A percentile compares a stretch with the other conserved stretches of the same genome.
These are phyloP conservation scores for Xylaria cubensis DNA, from an alignment of 495 filamentous ascomycete species.

Conservation along the genomic window DNA sequence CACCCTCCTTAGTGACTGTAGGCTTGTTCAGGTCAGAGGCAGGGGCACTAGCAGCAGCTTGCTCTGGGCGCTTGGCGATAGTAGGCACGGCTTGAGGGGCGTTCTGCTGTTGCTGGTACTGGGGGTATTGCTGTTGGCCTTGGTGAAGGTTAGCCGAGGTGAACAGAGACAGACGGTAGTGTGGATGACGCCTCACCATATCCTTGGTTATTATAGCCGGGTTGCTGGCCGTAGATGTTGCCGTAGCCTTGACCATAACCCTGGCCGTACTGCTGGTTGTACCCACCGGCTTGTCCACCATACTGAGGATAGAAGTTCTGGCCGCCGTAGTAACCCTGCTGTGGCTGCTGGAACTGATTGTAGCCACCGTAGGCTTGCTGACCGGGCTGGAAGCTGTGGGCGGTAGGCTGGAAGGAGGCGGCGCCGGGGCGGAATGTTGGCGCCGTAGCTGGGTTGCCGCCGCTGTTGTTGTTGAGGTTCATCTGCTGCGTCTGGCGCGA, in stretches of 20 bases:
- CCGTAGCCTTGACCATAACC: conserved; percentile 69
- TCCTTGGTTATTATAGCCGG: conserved; percentile 41
- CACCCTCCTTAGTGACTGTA: conserved; percentile 52
- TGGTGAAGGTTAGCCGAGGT: conserved; percentile 34
- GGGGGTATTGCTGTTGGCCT: conserved; percentile 48
- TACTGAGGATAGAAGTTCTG: conserved; percentile 66
- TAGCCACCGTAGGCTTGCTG: conserved; percentile 63
- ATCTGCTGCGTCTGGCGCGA: conserved; percentile 80
- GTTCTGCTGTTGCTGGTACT: conserved; percentile 60
- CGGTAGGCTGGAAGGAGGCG: conserved; percentile 80
- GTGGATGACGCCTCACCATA: conserved; percentile 20
- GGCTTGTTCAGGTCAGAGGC: conserved; percentile 52
- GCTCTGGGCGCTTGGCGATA: conserved; percentile 69
- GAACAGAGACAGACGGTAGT: neutral
- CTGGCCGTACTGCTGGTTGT: conserved; percentile 60
- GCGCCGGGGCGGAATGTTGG: conserved; percentile 75
- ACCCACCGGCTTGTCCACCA: conserved; percentile 52
- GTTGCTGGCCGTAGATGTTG: conserved; percentile 55
- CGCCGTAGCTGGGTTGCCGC: conserved; percentile 39
- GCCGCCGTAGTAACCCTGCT: conserved; percentile 53
- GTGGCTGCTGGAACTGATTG: conserved; percentile 50
- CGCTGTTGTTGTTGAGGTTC: conserved; percentile 55
- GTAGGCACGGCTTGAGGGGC: conserved; percentile 63
- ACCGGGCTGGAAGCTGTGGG: conserved; percentile 77
- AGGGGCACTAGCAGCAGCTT: conserved; percentile 48